Conservation (phyloP, 495 filamentous ascomycete genomes). For the Hypoxylon fuscum region DNA sequence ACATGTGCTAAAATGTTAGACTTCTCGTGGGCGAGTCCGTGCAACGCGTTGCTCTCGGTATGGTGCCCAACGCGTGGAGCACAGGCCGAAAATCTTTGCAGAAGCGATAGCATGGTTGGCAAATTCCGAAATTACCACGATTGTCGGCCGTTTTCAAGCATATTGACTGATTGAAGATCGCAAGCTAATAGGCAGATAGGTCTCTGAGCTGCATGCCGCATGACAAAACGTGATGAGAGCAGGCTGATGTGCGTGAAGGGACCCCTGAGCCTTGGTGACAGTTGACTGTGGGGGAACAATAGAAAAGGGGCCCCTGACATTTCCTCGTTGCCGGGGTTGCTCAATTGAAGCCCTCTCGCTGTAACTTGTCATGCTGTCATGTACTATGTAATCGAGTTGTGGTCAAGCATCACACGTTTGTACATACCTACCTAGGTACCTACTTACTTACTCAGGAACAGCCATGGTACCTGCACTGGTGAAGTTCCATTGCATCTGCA, state of each 20-base stretch:
- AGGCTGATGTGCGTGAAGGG: slow-evolving; percentile 20
- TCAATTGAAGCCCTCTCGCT: no score
- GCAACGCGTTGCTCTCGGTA: slow-evolving; percentile 8
- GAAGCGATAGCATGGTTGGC: slow-evolving; percentile 21
- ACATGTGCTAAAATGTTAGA: slow-evolving; percentile 1
- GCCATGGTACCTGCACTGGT: slow-evolving; percentile 35
- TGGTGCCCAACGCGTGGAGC: slow-evolving; percentile 13
- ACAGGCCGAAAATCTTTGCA: slow-evolving; percentile 24
- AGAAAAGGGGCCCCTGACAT: slow-evolving; percentile 14
- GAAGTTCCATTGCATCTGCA: slow-evolving; percentile 38
- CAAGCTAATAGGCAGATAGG: slow-evolving; percentile 19
- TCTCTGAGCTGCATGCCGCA: slow-evolving; percentile 11
- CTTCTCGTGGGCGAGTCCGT: slow-evolving; percentile 17
- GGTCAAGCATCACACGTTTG: not conserved
- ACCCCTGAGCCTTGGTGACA: slow-evolving; percentile 19
- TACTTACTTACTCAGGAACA: slow-evolving; percentile 1
- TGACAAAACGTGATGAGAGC: slow-evolving; percentile 28
- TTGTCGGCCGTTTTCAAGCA: slow-evolving; percentile 28
- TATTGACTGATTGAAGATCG: slow-evolving; percentile 25
- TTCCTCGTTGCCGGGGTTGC: slow-evolving; percentile 4
- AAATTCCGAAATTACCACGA: slow-evolving; percentile 40
- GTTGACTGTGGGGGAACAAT: slow-evolving; percentile 31
- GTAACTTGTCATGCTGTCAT: not conserved
- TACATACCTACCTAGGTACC: no score
- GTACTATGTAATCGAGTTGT: not conserved